Evolutionary conservation across 768 basidiomycete species (phyloP).

Genomic region (Rhodotorula diobovata): DNA sequence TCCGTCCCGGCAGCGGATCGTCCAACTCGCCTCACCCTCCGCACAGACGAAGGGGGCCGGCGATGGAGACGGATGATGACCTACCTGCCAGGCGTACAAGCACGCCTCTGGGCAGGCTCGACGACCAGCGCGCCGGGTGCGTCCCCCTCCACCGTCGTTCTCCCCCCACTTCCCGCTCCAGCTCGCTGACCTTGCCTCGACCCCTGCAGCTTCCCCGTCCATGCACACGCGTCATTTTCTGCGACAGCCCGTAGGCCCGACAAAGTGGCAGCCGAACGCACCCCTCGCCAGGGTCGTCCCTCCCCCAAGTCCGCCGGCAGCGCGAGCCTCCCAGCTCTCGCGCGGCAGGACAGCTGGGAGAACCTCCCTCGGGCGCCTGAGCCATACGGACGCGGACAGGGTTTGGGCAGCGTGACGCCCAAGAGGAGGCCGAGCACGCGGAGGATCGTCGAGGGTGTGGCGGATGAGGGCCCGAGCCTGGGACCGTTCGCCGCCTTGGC

Average conservation of each 20-base stretch:
- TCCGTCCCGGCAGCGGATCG: no score
- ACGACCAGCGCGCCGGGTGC: slow-evolving; percentile 3
- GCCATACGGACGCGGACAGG: neutral
- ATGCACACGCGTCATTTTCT: neutral
- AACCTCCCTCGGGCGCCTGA: neutral
- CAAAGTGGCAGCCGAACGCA: neutral
- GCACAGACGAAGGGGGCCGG: no score
- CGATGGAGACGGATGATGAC: neutral
- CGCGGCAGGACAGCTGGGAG: slow-evolving; percentile 6
- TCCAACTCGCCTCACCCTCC: no score
- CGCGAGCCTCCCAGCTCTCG: neutral
- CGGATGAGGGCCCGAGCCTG: slow-evolving; percentile 1
- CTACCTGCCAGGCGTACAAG: neutral
- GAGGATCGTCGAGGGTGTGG: neutral
- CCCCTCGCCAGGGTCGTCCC: neutral
- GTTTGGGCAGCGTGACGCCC: neutral
- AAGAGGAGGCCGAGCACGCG: neutral
- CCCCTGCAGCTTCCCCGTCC: neutral
- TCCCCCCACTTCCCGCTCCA: neutral
- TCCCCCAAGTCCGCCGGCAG: slow-evolving; percentile 4
- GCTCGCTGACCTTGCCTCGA: neutral
- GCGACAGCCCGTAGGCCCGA: neutral
- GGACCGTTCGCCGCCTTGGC: slow-evolving; percentile 19
- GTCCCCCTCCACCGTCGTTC: neutral
- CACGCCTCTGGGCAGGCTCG: neutral